phyloP scores from a whole-genome alignment of 2,329 filamentous ascomycete genomes.

The Aspergillus pseudoviridinutans region DNA sequence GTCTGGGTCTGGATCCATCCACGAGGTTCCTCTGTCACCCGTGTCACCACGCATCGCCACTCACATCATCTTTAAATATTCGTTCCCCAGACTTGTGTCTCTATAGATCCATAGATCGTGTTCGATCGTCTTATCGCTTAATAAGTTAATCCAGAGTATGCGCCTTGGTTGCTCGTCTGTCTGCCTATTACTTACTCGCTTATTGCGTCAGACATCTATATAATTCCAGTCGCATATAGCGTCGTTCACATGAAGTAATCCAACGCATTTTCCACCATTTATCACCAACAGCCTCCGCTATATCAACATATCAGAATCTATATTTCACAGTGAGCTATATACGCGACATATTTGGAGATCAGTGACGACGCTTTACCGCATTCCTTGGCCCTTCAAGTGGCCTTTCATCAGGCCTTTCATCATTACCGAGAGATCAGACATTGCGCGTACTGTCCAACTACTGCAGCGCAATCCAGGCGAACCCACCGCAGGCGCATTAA shows the following conservation, averaged over 20 bases:
- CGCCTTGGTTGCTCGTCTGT: background rate
- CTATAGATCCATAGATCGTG: background rate
- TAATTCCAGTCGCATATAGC: background rate
- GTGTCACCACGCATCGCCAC: background rate
- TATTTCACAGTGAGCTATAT: background rate
- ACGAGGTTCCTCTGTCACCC: background rate
- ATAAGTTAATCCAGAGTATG: background rate
- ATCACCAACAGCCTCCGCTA: background rate
- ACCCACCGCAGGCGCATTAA: background rate
- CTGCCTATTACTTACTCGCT: background rate
- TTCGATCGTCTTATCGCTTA: background rate
- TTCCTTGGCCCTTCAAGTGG: background rate
- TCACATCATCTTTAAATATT: background rate
- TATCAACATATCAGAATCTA: background rate
- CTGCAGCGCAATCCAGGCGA: no score
- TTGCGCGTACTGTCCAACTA: background rate
- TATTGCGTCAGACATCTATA: background rate
- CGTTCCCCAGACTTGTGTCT: background rate
- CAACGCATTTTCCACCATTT: background rate
- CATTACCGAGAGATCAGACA: background rate
- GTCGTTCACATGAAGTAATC: background rate
- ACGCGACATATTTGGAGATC: background rate
- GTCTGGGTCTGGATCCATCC: background rate
- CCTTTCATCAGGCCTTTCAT: no score
- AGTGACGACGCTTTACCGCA: background rate